Base-by-base conservation (phyloP, 805 yeast species). In the Cyberlindnera mississippiensis region DNA sequence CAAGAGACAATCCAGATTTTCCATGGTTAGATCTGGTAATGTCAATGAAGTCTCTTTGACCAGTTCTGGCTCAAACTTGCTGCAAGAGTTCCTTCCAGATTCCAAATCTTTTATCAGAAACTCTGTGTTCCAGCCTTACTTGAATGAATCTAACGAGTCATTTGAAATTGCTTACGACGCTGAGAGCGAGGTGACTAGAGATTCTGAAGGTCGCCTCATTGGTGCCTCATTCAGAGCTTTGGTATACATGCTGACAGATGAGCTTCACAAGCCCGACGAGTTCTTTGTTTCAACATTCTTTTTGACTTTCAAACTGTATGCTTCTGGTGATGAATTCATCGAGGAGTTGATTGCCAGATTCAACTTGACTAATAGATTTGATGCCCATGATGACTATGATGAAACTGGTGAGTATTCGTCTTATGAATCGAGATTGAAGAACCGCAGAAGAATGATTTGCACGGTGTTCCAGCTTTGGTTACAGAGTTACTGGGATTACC, bases 401-500 rank as follows among this genome's bases (percentile, higher is more conserved):
- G 61, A 57, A 30, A 63, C 60, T 35, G 69, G 66, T 3, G 63
- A 58, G 31, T 68, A 60, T 42, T 64, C 75, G 2, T 63, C 73
- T 2, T 52, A 49, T 38, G 54, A 16, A 45, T 63, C 49, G 67
- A 72, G 44, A 66, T 73, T 15, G 65, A 72, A 49, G 53, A 80
- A 72, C 48, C 72, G 93, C 59, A 68, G 91, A 56, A 76, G 78
- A 46, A 63, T 83, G 35, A 79, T 88, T 30, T 78, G 82, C 50
- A 77, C 75, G 49, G 71, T 83, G 60, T 76, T 89, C 57, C 85
- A 80, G 59, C 67, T 77, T 28, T 91, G 99, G 99, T 65, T 91
- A 61, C 95, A 88, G 61, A 82, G 93, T 38, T 89, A 84, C 59
- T 91, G 96, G 96, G 77, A 80, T 48, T 76, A 75, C 36, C 69